Conservation (phyloP, 176 grass and related monocot species). For the Dendrocalamus sinicus region DNA sequence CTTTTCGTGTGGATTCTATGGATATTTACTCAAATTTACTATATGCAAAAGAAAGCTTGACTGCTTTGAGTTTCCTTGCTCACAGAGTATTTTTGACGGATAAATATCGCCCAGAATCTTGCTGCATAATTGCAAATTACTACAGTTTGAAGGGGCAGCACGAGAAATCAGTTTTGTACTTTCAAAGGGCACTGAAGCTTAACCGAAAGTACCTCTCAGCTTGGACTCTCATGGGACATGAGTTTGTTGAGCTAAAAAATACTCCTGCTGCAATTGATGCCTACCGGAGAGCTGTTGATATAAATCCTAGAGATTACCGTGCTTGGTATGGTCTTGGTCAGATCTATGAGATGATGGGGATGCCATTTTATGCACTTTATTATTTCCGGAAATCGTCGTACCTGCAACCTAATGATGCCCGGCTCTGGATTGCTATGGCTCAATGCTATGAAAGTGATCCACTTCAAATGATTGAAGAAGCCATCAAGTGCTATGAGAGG, state of each 20-base stretch:
- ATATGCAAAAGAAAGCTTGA: slow-evolving; percentile 94
- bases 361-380: slow-evolving; percentile 93
- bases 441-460: slow-evolving; percentile 94
- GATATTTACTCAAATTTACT: slow-evolving; percentile 94
- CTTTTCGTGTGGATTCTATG: slow-evolving; percentile 96
- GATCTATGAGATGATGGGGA: slow-evolving; percentile 98
- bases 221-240: slow-evolving; percentile 99
- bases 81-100: slow-evolving; percentile 98
- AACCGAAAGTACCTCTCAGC: slow-evolving; percentile 96
- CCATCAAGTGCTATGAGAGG: slow-evolving; percentile 92
- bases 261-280: slow-evolving; percentile 96
- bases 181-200: slow-evolving; percentile 87
- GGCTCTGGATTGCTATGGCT: slow-evolving; percentile 99
- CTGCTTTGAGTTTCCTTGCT: slow-evolving; percentile 90
- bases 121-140: slow-evolving; percentile 99
- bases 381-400: slow-evolving; percentile 88
- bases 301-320: slow-evolving; percentile 94
- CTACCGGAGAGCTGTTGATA: slow-evolving; percentile 92
- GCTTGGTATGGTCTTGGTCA: slow-evolving; percentile 99
- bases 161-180: slow-evolving; percentile 92
- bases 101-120: slow-evolving; percentile 93
- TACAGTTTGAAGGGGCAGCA: slow-evolving; percentile 98
- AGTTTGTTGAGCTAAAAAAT: slow-evolving; percentile 98
- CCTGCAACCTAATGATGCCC: slow-evolving; percentile 89
- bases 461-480: slow-evolving; percentile 88